Base-by-base conservation (phyloP, 2,329 filamentous ascomycete species). In the Claviceps sp. region DNA sequence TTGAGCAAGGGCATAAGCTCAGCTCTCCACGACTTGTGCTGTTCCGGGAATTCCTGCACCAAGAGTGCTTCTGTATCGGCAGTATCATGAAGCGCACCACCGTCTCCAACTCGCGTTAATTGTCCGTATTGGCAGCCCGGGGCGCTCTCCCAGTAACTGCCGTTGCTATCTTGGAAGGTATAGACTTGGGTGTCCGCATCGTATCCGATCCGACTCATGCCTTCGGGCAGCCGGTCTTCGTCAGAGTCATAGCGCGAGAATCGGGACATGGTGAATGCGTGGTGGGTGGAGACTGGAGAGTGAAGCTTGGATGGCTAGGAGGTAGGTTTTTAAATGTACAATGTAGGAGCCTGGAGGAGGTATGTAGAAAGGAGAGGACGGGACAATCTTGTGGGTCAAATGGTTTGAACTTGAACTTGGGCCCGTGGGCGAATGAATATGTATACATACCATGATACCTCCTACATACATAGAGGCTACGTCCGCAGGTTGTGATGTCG, bases 1-100 rank as follows among this genome's bases (percentile, higher is more conserved):
- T 79, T 79, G 59, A 81, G 67, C 56, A 81, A 65, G n/a, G 74
- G 74, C 66, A 69, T 71, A 65, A 76, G 66, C 53, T 76, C 72
- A 37, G 71, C 68, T 34, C 77, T 69, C 71, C 77, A 75, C 5
- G 77, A 73, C 36, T 65, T 64, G 40, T 61, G 66, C 56, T 55
- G 58, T 29, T 46, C 54, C 17, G 53, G 51, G 37, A 57, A 49
- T 26, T 54, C 53, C 6, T 58, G 53, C 17, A 55, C 50, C 23
- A 69, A 59, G 52, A 66, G 69, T 13, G 66, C 61, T 23, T 64
- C 61, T 8, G 60, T 55, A 49, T 65, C 64, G 29, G 59, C 57
- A 37, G 52, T 48, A n/a, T 58, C 58, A 37, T 60, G 59, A 22
- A 55, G 47, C 9, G 58, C 58, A 11, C 58, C 58, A 11, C 58